Conservation (phyloP, 495 filamentous ascomycete genomes). For the Clavariopsis aquatica region DNA sequence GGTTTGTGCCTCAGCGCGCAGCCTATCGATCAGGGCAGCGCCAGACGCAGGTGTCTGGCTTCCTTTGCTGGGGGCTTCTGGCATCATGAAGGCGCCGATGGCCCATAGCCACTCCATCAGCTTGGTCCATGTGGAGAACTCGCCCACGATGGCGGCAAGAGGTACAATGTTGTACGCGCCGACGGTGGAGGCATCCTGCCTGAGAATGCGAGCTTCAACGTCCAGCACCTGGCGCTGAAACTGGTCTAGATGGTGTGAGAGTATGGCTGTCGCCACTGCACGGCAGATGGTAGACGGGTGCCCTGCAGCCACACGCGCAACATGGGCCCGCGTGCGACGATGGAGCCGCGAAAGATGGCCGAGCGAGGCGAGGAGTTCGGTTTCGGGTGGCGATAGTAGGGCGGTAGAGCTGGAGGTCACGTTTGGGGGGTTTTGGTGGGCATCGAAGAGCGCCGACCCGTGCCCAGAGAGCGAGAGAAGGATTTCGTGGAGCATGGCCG, state of each 20-base stretch:
- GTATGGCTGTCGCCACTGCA: conserved; percentile 79
- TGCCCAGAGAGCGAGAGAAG: conserved; percentile 92
- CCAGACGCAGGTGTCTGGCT: conserved; percentile 47
- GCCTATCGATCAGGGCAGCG: conserved; percentile 70
- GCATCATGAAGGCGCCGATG: conserved; percentile 64
- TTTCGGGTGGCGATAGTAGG: conserved; percentile 73
- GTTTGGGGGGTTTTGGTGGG: conserved; percentile 27
- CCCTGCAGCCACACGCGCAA: conserved; percentile 62
- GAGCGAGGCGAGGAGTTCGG: conserved; percentile 74
- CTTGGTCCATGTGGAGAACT: conserved; percentile 82
- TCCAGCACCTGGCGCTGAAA: conserved; percentile 83
- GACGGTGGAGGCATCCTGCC: conserved; percentile 69
- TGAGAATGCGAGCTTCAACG: conserved; percentile 76
- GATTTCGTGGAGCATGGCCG: conserved; percentile 89
- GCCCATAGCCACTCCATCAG: conserved; percentile 84
- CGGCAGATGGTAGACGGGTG: conserved; percentile 82
- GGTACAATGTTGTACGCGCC: conserved; percentile 93
- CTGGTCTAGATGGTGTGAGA: conserved; percentile 67
- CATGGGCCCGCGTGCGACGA: conserved; percentile 62
- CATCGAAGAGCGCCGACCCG: conserved; percentile 75
- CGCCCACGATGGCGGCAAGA: conserved; percentile 75
- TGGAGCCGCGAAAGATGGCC: conserved; percentile 76
- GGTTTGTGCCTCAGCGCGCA: conserved; percentile 75
- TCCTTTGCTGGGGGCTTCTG: conserved; percentile 30
- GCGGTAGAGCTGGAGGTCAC: conserved; percentile 49